phyloP scores from a whole-genome alignment of 768 basidiomycete species.

The Boletus vermiculosoides region DNA sequence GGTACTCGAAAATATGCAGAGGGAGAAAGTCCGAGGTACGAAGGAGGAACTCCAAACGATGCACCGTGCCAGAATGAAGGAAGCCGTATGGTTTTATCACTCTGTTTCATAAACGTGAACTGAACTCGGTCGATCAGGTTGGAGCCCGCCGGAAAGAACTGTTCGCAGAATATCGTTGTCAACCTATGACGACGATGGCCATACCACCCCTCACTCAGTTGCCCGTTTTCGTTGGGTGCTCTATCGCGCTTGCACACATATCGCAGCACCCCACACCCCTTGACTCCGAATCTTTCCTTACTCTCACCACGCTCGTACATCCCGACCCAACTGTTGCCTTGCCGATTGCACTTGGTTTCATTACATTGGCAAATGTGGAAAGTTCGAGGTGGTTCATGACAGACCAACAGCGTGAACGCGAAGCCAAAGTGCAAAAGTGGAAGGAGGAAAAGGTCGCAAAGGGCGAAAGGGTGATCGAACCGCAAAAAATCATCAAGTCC shows the following conservation, averaged over 20 bases:
- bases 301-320: slow-evolving; percentile 66
- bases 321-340: slow-evolving; percentile 68
- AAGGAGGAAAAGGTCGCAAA: slow-evolving; percentile 43
- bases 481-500: slow-evolving; percentile 52
- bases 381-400: slow-evolving; percentile 71
- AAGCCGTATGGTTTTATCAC: slow-evolving; percentile 39
- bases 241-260: slow-evolving; percentile 53
- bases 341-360: slow-evolving; percentile 67
- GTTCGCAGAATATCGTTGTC: slow-evolving; percentile 56
- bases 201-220: slow-evolving; percentile 66
- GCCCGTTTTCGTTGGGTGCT: slow-evolving; percentile 69
- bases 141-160: slow-evolving; percentile 55
- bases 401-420: slow-evolving; percentile 52
- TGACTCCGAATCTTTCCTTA: slow-evolving; percentile 75
- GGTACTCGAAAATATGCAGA: slow-evolving; percentile 50
- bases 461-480: slow-evolving; percentile 45
- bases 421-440: slow-evolving; percentile 46
- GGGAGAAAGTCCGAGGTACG: slow-evolving; percentile 51
- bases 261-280: slow-evolving; percentile 62
- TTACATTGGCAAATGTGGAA: slow-evolving; percentile 80
- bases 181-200: slow-evolving; percentile 54
- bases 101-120: neutral
- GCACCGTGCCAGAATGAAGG: slow-evolving; percentile 47
- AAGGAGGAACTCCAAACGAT: slow-evolving; percentile 49
- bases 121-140: slow-evolving; percentile 40